These are phyloP conservation scores for Penicillium parvum DNA, from an alignment of 495 filamentous ascomycete genomes.

Conservation along the genomic window DNA sequence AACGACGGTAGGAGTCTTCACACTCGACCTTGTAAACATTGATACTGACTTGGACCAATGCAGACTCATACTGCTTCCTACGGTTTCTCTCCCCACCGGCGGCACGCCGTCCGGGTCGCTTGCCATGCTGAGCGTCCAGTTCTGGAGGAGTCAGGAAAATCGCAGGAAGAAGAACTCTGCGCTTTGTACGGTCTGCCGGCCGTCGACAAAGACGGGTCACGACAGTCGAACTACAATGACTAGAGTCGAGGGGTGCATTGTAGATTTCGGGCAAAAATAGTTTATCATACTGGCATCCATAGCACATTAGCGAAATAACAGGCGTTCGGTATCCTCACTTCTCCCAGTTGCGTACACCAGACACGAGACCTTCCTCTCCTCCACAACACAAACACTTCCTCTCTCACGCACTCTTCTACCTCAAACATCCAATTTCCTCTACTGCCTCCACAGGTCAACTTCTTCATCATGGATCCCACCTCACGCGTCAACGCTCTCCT, in stretches of 20 bases:
- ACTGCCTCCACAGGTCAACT: too few species aligned
- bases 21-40: background rate
- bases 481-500: too few species aligned
- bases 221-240: slow-evolving; percentile 62
- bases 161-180: slow-evolving; percentile 56
- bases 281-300: background rate
- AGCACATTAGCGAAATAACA: background rate
- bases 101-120: slow-evolving; percentile 60
- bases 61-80: slow-evolving; percentile 60
- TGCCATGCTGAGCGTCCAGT: slow-evolving; percentile 54
- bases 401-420: too few species aligned
- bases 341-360: background rate
- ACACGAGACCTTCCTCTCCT: too few species aligned
- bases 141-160: slow-evolving; percentile 48
- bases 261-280: background rate
- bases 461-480: too few species aligned
- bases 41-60: background rate
- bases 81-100: slow-evolving; percentile 57
- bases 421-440: too few species aligned
- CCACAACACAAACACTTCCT: too few species aligned
- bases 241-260: slow-evolving; percentile 19
- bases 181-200: slow-evolving; percentile 46
- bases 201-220: slow-evolving; percentile 57
- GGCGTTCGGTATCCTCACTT: background rate
- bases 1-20: slow-evolving; percentile 45